These are phyloP conservation scores for Hysterangium stoloniferum DNA, from an alignment of 768 basidiomycete genomes.

Conservation along the genomic window DNA sequence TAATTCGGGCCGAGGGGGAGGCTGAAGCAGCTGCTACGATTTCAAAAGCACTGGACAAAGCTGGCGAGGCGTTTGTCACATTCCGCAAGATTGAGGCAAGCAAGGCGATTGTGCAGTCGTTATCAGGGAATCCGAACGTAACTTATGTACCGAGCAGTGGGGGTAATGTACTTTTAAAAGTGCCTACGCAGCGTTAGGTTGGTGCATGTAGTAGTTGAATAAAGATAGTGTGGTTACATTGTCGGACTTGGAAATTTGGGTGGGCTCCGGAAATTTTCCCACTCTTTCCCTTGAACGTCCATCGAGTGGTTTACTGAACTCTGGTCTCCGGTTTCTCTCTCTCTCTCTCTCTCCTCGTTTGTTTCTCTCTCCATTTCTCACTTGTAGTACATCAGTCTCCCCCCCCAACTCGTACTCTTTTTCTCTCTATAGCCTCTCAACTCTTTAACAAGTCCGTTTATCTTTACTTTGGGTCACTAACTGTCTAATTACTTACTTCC, in stretches of 20 bases:
- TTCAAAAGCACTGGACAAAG: slow-evolving; percentile 82
- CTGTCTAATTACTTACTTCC: slow-evolving; percentile 30
- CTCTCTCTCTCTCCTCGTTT: slow-evolving; percentile 24
- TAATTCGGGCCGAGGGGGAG: slow-evolving; percentile 97
- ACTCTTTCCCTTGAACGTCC: slow-evolving; percentile 11
- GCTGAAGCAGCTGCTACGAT: slow-evolving; percentile 95
- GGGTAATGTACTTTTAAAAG: slow-evolving; percentile 76
- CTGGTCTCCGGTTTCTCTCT: slow-evolving; percentile 17
- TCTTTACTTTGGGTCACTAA: slow-evolving; percentile 35
- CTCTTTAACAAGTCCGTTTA: slow-evolving; percentile 32
- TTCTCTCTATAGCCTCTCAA: slow-evolving; percentile 27
- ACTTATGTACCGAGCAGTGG: slow-evolving; percentile 81
- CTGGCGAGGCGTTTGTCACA: slow-evolving; percentile 92
- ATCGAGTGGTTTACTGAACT: slow-evolving; percentile 4
- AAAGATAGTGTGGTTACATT: too few relatives aligned
- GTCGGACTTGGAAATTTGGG: slow-evolving; percentile 6
- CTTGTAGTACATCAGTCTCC: slow-evolving; percentile 20
- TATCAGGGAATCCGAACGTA: slow-evolving; percentile 74
- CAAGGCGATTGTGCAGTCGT: slow-evolving; percentile 90
- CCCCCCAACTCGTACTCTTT: slow-evolving; percentile 25
- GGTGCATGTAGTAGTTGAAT: not conserved
- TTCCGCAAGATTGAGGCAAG: slow-evolving; percentile 96
- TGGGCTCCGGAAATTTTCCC: slow-evolving; percentile 5
- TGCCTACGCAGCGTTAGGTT: slow-evolving; percentile 48
- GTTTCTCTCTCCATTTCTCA: slow-evolving; percentile 25